Evolutionary conservation across 371 early-diverging fungal genomes (phyloP).

Genomic region (Rhizopus delemar): DNA sequence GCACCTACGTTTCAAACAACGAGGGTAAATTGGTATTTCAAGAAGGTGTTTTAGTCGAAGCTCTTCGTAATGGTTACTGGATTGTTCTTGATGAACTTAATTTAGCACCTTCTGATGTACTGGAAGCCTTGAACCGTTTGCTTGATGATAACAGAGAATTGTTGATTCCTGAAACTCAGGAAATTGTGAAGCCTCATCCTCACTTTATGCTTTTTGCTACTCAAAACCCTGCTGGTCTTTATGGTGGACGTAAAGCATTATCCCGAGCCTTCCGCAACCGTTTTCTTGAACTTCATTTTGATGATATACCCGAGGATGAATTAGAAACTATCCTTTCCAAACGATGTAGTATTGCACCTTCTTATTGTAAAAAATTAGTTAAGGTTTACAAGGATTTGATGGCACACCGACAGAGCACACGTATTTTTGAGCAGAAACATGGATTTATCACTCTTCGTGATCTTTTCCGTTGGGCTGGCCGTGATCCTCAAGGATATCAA

Average conservation of each 20-base stretch:
- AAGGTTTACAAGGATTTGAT: conserved; percentile 86
- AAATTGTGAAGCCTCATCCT: conserved; percentile 93
- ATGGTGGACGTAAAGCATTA: conserved; percentile 99
- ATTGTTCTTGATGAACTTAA: conserved; percentile 99
- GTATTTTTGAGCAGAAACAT: conserved; percentile 92
- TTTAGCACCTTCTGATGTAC: conserved; percentile 98
- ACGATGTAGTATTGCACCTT: conserved; percentile 88
- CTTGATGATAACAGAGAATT: conserved; percentile 99
- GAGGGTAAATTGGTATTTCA: conserved; percentile 91
- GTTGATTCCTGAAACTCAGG: conserved; percentile 95
- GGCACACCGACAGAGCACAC: conserved; percentile 75
- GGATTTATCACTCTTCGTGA: conserved; percentile 97
- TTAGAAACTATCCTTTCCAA: conserved; percentile 84
- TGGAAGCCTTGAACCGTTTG: conserved; percentile 98
- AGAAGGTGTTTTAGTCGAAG: conserved; percentile 96
- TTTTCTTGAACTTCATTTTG: conserved; percentile 97
- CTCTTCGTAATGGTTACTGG: conserved; percentile 98
- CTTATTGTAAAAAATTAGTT: conserved; percentile 87
- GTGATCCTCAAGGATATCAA: conserved; percentile 77
- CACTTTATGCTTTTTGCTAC: conserved; percentile 99
- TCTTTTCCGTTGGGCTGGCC: conserved; percentile 97
- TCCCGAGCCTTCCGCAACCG: conserved; percentile 99
- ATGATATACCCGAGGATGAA: conserved; percentile 91
- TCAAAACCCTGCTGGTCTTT: conserved; percentile 98
- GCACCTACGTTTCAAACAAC: conserved; percentile 82